Conservation (phyloP, 139 green algal species). For the Tetraselmis striata region DNA sequence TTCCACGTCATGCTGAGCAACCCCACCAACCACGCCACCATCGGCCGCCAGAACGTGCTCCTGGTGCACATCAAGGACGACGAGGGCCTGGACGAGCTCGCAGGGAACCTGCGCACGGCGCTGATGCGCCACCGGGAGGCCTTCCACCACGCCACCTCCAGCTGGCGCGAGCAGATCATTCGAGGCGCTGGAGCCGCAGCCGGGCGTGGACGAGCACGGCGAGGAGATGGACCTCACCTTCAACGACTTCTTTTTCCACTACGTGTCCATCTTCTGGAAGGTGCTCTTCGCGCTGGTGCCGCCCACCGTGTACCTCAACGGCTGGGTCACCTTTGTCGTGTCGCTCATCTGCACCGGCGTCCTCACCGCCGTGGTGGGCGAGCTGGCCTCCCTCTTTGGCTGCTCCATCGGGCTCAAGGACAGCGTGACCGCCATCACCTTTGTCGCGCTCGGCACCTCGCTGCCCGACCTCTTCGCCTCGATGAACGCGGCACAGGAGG, state of each 20-base stretch:
- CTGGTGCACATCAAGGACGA: constrained; percentile 11
- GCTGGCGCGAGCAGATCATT: constrained; percentile 9
- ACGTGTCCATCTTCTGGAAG: constrained; percentile 14
- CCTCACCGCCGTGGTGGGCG: constrained; percentile 5
- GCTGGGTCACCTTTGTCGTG: constrained; percentile 8
- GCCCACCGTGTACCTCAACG: neutral
- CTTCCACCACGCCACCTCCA: neutral
- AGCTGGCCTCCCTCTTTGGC: constrained; percentile 15
- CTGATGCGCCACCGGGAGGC: constrained; percentile 1
- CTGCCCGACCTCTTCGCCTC: constrained; percentile 13
- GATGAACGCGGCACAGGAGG: constrained; percentile 1
- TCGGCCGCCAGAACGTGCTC: neutral
- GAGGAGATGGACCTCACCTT: constrained; percentile 5
- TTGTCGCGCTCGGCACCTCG: constrained; percentile 9
- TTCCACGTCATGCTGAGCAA: constrained; percentile 6
- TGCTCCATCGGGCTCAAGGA: constrained; percentile 17
- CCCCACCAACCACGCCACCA: neutral
- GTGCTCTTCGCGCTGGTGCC: constrained; percentile 10
- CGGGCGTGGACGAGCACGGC: constrained; percentile 7
- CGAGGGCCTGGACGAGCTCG: constrained; percentile 2
- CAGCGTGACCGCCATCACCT: constrained; percentile 12
- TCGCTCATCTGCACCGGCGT: constrained; percentile 4
- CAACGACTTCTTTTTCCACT: constrained; percentile 4
- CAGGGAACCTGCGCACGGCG: neutral
- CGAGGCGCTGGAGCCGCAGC: constrained; percentile 2